Evolutionary conservation across 805 yeast species (phyloP).

Genomic region (Starmerella stigmatis): DNA sequence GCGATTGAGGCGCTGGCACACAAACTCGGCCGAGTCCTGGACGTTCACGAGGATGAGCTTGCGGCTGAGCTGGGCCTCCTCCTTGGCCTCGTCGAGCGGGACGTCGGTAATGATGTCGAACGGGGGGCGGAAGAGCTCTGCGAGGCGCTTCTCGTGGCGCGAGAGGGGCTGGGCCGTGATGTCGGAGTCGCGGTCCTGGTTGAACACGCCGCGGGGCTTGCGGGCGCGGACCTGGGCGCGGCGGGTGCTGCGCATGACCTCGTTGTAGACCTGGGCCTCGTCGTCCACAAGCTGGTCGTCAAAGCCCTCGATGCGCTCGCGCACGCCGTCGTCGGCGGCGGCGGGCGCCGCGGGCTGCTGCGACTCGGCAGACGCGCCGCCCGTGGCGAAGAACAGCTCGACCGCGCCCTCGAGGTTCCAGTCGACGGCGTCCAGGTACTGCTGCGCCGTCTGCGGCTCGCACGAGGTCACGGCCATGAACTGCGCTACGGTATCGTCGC

Average conservation of each 20-base stretch:
- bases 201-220: constrained; percentile 39
- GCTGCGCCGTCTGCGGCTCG: constrained; percentile 57
- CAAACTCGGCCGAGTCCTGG: constrained; percentile 75
- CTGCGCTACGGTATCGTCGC: constrained; percentile 40
- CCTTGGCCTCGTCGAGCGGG: constrained; percentile 64
- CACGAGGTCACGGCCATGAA: constrained; percentile 79
- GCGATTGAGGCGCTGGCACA: constrained; percentile 80
- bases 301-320: constrained; percentile 67
- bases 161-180: constrained; percentile 13
- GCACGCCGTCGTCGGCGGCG: constrained; percentile 40
- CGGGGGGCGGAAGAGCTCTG: constrained; percentile 82
- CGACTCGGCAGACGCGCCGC: constrained; percentile 39
- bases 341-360: constrained; percentile 46
- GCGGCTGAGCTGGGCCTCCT: constrained; percentile 47
- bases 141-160: constrained; percentile 47
- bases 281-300: constrained; percentile 67
- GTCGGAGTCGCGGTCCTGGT: constrained; percentile 34
- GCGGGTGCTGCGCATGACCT: constrained; percentile 21
- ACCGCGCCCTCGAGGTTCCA: constrained; percentile 76
- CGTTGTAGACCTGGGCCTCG: constrained; percentile 22
- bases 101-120: constrained; percentile 69
- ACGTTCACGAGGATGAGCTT: constrained; percentile 84
- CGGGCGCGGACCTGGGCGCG: constrained; percentile 19
- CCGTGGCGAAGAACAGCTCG: constrained; percentile 61
- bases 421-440: constrained; percentile 68